Percentiles rank a stretch among this genome's conserved stretches.
phyloP scores from a whole-genome alignment of 202 grass and related monocot species.

The Carex arenaria region DNA sequence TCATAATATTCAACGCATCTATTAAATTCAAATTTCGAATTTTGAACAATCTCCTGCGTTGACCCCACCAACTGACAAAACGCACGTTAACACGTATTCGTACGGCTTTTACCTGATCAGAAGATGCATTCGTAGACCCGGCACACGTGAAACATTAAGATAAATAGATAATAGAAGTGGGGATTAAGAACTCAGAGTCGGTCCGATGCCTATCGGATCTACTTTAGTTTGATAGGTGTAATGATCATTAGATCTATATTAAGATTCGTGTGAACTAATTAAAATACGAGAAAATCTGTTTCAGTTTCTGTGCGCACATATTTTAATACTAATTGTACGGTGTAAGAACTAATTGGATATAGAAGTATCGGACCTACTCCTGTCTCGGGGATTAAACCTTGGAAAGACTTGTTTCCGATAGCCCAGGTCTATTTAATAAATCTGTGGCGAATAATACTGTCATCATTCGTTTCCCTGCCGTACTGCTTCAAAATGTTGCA shows the following conservation, averaged over 20 bases:
- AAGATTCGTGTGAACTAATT: too few relatives aligned
- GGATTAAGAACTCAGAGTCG: too few relatives aligned
- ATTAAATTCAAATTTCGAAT: background rate
- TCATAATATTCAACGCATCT: too few relatives aligned
- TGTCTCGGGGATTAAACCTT: background rate
- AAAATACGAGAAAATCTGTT: too few relatives aligned
- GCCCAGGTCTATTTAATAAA: slow-evolving; percentile 1
- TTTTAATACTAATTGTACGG: too few relatives aligned
- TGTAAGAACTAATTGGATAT: too few relatives aligned
- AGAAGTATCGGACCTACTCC: too few relatives aligned
- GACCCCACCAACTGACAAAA: background rate
- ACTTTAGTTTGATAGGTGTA: too few relatives aligned
- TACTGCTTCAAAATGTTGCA: background rate
- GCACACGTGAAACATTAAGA: background rate
- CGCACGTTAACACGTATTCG: background rate
- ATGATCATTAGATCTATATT: too few relatives aligned
- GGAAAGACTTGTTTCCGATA: background rate
- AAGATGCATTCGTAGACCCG: background rate
- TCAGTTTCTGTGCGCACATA: too few relatives aligned
- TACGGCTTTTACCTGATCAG: background rate
- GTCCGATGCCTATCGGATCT: too few relatives aligned
- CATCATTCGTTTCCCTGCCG: background rate
- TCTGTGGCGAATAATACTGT: background rate
- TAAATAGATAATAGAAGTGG: background rate
- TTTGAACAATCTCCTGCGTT: background rate